Base-by-base conservation (phyloP, 106 monocot genomes). In the Dendrobium nobile region DNA sequence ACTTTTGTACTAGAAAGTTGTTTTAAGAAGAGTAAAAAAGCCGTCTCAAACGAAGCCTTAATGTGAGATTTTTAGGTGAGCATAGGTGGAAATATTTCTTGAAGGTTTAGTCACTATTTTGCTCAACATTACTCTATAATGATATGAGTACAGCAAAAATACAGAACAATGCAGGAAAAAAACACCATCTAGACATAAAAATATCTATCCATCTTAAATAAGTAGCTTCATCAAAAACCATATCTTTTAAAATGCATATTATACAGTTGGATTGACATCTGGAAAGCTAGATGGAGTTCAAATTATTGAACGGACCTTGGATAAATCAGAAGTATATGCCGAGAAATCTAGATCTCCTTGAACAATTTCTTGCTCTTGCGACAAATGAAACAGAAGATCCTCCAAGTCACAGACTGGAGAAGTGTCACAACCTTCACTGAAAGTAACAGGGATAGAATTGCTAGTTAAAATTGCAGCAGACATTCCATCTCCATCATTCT, bases 291-390 rank as follows among this genome's bases (percentile, higher is more conserved):
- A 76, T 40, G 41, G 41, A 76, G 40, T 75, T 18, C 75, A 20
- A 75, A 9, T 43, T 44, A 43, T 56, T 78, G 33, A 78, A 31
- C 8, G 24, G 55, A 73, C n/a, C 17, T 67, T 28, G 15, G 19
- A 68, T 79, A 88, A 86, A 80, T 88, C 79, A 17, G 85, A 82
- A 80, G 72, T 68, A 84, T 24, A 79, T 44, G 84, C 78, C 80
- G 84, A 82, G 19, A 17, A 72, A 33, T 79, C 87, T 33, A 48
- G 19, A n/a, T 47, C 51, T 47, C 48, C 82, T 43, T 17, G 81
- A 54, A 58, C 2, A 6, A 56, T 80, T 37, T 75, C 77, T 47
- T n/a, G 56, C 40, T 88, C 83, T 79, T 79, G 18, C 10, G 82
- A 45, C 41, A 89, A 74, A 80, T 87, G 79, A 9, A 85, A 56